phyloP scores from a whole-genome alignment of 129 eudicot genomes.

The Erigeron canadensis region DNA sequence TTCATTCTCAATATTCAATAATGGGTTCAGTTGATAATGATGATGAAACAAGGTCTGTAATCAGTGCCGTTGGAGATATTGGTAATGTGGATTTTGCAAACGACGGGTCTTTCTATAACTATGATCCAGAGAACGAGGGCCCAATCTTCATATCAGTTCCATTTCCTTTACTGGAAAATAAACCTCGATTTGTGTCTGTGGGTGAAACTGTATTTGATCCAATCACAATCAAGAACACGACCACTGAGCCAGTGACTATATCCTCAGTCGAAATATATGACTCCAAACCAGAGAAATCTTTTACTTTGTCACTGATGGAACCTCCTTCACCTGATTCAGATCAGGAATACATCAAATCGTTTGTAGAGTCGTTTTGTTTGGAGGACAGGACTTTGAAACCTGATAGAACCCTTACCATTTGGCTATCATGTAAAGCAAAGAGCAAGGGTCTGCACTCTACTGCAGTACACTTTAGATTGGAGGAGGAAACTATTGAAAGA shows the following conservation, averaged over 20 bases:
- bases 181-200: constrained; percentile 59
- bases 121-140: constrained; percentile 55
- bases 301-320: constrained; percentile 78
- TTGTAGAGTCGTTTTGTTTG: constrained; percentile 51
- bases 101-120: constrained; percentile 44
- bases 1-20: constrained; percentile 3
- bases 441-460: constrained; percentile 70
- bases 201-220: constrained; percentile 58
- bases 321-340: constrained; percentile 70
- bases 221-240: constrained; percentile 58
- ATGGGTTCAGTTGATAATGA: constrained; percentile 48
- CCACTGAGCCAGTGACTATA: constrained; percentile 52
- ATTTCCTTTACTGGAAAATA: constrained; percentile 61
- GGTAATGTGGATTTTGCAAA: constrained; percentile 75
- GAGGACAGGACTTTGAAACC: constrained; percentile 74
- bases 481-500: constrained; percentile 69
- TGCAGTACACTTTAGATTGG: constrained; percentile 66
- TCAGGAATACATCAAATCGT: constrained; percentile 35
- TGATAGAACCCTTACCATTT: constrained; percentile 48
- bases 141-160: constrained; percentile 61
- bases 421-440: constrained; percentile 80
- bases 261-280: constrained; percentile 72
- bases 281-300: constrained; percentile 72
- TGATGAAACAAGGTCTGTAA: constrained; percentile 68
- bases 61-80: constrained; percentile 75